Conservation (phyloP, 2,329 filamentous ascomycete genomes). For the Pseudogymnoascus sp. region DNA sequence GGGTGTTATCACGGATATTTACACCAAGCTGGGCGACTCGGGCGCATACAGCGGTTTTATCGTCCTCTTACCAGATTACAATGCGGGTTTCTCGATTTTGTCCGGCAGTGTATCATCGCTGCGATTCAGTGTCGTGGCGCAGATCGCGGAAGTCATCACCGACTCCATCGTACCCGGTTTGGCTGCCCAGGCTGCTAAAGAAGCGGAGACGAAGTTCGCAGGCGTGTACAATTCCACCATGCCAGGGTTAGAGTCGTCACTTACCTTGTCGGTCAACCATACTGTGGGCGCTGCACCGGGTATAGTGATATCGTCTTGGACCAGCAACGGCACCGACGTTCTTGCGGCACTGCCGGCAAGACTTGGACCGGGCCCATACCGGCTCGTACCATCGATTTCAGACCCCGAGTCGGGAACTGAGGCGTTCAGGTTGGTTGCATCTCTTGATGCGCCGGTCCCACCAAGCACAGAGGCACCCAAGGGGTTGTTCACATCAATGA, state of each 20-base stretch:
- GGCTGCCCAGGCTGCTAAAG: slow-evolving; percentile 16
- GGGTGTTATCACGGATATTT: slow-evolving; percentile 38
- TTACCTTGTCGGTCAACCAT: slow-evolving; percentile 20
- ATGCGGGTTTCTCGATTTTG: slow-evolving; percentile 36
- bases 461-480: background rate
- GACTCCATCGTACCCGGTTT: slow-evolving; percentile 21
- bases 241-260: slow-evolving; percentile 22
- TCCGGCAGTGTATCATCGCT: slow-evolving; percentile 23
- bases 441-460: slow-evolving; percentile 1
- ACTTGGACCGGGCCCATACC: background rate
- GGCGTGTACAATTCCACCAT: slow-evolving; percentile 22
- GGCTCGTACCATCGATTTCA: background rate
- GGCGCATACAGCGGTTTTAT: slow-evolving; percentile 35
- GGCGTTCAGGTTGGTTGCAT: background rate
- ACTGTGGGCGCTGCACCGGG: slow-evolving; percentile 22
- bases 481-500: background rate
- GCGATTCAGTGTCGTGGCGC: slow-evolving; percentile 9
- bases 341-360: slow-evolving; percentile 14
- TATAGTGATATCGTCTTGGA: slow-evolving; percentile 26
- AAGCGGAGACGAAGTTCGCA: slow-evolving; percentile 6
- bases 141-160: slow-evolving; percentile 18
- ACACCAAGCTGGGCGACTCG: slow-evolving; percentile 40
- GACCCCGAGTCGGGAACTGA: background rate
- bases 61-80: slow-evolving; percentile 41
- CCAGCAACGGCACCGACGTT: slow-evolving; percentile 29